Evolutionary conservation across 768 basidiomycete genomes (phyloP).

Genomic region (Suillus clintonianus): DNA sequence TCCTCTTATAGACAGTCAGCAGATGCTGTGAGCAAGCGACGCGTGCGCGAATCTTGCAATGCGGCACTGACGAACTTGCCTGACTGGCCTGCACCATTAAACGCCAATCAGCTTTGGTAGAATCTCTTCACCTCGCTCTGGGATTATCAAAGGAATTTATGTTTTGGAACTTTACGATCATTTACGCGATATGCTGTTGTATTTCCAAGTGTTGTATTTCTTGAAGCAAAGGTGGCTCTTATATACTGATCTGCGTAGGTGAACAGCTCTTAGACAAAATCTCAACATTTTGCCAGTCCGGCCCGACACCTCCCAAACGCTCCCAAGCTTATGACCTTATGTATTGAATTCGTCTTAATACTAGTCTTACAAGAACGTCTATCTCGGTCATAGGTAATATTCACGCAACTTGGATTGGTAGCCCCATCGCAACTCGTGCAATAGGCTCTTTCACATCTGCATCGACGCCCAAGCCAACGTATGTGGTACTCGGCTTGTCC

Average conservation of each 20-base stretch:
- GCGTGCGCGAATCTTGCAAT: slow-evolving; percentile 79
- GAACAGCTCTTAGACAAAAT: background rate
- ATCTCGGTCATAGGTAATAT: too few species aligned
- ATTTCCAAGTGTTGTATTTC: background rate
- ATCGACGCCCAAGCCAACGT: slow-evolving; percentile 40
- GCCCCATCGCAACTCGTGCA: slow-evolving; percentile 47
- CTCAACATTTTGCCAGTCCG: background rate
- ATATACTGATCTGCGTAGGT: background rate
- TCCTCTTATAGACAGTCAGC: slow-evolving; percentile 72
- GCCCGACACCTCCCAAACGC: background rate
- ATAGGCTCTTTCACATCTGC: slow-evolving; percentile 39
- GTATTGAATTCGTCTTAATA: background rate
- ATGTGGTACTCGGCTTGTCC: slow-evolving; percentile 41
- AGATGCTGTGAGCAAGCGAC: slow-evolving; percentile 68
- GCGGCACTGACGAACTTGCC: slow-evolving; percentile 72
- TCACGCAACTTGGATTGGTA: slow-evolving; percentile 26
- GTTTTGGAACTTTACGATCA: background rate
- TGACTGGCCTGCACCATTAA: slow-evolving; percentile 61
- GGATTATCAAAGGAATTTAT: background rate
- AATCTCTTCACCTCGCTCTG: background rate
- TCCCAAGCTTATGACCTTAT: background rate
- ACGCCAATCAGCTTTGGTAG: slow-evolving; percentile 4
- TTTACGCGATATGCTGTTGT: background rate
- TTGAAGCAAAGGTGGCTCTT: background rate
- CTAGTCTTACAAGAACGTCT: background rate